phyloP scores from a whole-genome alignment of 768 basidiomycete genomes.

The Leccinum olivaceopallidum region DNA sequence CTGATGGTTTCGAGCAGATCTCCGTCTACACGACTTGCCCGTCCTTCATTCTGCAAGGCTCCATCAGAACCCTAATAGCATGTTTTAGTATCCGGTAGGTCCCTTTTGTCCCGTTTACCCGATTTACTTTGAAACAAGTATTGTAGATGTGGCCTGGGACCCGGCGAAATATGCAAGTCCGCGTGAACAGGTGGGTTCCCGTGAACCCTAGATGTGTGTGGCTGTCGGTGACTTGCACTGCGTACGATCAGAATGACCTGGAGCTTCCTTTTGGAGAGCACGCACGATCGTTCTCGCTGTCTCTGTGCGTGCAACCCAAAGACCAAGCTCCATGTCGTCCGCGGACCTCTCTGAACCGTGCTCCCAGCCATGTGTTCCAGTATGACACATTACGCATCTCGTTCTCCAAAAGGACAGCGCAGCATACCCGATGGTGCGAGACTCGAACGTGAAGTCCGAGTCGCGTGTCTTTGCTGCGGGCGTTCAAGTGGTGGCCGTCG shows the following conservation, averaged over 20 bases:
- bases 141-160: constrained; percentile 10
- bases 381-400: constrained; percentile 17
- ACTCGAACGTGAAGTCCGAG: constrained; percentile 7
- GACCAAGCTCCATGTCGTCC: constrained; percentile 22
- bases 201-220: not conserved
- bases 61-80: not conserved
- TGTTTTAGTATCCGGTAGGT: constrained; percentile 11
- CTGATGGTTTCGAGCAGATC: constrained; percentile 8
- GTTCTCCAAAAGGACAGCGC: constrained; percentile 9
- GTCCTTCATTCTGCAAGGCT: not conserved
- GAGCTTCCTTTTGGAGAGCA: constrained; percentile 16
- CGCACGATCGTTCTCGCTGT: constrained; percentile 9
- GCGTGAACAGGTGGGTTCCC: constrained; percentile 12
- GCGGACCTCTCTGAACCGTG: constrained; percentile 20
- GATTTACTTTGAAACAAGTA: not conserved
- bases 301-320: constrained; percentile 14
- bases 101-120: not conserved
- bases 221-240: constrained; percentile 6
- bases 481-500: not conserved
- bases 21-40: constrained; percentile 14
- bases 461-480: constrained; percentile 8
- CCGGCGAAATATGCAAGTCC: not conserved
- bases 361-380: constrained; percentile 11
- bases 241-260: constrained; percentile 6
- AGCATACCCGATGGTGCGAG: constrained; percentile 2